Conservation (phyloP, 306 rosid species). For the Rosa lucieae region DNA sequence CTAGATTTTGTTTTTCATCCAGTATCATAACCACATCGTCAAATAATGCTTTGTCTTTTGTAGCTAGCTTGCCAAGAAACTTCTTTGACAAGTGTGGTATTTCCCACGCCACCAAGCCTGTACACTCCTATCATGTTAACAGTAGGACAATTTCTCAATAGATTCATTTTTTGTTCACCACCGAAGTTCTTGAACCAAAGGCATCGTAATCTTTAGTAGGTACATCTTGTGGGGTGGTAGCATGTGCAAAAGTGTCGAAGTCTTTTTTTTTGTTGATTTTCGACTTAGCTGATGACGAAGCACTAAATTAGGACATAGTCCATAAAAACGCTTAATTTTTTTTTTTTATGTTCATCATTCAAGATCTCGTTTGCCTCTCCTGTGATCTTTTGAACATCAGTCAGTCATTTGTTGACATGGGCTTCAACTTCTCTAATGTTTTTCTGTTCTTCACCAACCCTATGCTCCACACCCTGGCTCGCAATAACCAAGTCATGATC, state of each 20-base stretch:
- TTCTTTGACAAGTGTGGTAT: slow-evolving; percentile 14
- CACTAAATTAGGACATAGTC: neutral
- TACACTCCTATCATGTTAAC: neutral
- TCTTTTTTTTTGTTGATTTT: neutral
- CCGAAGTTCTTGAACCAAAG: neutral
- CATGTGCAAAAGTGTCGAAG: neutral
- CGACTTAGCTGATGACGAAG: neutral
- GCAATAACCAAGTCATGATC: neutral
- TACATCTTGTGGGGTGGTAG: neutral
- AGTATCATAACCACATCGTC: neutral
- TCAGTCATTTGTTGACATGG: neutral
- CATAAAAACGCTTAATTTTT: neutral
- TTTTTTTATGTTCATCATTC: neutral
- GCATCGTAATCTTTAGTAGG: neutral
- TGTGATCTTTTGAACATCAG: neutral
- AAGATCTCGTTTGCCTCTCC: neutral
- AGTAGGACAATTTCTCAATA: neutral
- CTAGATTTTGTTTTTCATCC: neutral
- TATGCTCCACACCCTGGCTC: neutral
- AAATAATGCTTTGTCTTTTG: neutral
- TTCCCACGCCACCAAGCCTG: slow-evolving; percentile 16
- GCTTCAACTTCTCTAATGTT: neutral
- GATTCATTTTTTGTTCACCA: neutral
- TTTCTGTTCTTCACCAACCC: neutral
- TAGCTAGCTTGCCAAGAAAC: neutral